A percentile compares a stretch with the other conserved stretches of the same genome.
phyloP scores from a whole-genome alignment of 2,329 filamentous ascomycete species.

The Curvularia verruculosa region DNA sequence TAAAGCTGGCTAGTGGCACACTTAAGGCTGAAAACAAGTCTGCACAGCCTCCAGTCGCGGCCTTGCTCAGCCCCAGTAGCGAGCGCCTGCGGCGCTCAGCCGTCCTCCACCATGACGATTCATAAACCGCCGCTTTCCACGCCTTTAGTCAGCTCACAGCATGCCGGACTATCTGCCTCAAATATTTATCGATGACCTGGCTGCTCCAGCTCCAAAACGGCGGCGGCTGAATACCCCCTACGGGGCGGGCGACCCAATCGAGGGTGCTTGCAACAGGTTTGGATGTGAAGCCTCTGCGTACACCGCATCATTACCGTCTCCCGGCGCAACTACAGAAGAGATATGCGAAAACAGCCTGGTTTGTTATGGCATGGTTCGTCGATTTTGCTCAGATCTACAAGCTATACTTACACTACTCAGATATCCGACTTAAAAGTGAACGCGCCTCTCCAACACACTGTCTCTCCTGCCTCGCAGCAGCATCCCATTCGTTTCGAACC shows the following conservation, averaged over 20 bases:
- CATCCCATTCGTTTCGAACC: background rate
- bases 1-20: background rate
- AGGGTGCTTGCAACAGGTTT: background rate
- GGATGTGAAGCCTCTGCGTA: background rate
- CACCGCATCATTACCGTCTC: background rate
- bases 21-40: background rate
- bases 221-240: background rate
- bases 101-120: background rate
- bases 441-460: background rate
- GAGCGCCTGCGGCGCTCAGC: background rate
- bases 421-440: constrained; percentile 1
- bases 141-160: background rate
- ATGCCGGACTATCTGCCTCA: background rate
- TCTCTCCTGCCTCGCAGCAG: background rate
- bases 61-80: background rate
- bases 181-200: constrained; percentile 3
- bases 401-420: background rate
- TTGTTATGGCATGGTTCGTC: background rate
- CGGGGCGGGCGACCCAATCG: background rate
- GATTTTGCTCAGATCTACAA: background rate
- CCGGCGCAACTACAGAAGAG: background rate
- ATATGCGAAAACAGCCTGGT: background rate
- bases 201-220: constrained; percentile 2
- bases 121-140: background rate
- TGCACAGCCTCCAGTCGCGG: background rate